These are phyloP conservation scores for Hondaea fermentalgiana DNA, from an alignment of 108 stramenopile genomes.

Conservation along the genomic window DNA sequence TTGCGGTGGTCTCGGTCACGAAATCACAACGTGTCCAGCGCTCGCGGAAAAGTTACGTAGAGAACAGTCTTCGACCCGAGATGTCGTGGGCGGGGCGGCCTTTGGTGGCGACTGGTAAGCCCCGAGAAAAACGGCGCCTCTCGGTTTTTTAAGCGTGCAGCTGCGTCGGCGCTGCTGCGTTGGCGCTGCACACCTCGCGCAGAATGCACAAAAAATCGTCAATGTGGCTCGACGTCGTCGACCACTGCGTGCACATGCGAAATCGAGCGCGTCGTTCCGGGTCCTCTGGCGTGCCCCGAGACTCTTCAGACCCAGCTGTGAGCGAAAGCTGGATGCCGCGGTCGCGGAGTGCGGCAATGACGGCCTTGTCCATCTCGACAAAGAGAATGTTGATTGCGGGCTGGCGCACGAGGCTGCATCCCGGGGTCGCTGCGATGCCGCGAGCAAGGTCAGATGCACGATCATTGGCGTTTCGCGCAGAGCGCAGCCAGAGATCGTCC, in stretches of 20 bases:
- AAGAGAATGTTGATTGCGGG: background rate
- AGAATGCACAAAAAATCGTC: background rate
- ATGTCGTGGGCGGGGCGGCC: background rate
- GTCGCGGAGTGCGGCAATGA: background rate
- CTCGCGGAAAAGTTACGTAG: constrained; percentile 30
- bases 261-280: background rate
- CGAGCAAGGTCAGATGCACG: background rate
- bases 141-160: no score
- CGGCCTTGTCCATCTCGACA: background rate
- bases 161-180: no score
- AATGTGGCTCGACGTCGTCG: background rate
- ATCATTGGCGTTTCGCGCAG: background rate
- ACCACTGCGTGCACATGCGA: constrained; percentile 12
- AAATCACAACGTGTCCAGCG: constrained; percentile 95
- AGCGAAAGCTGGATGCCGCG: background rate
- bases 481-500: background rate
- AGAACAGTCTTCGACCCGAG: background rate
- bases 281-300: background rate
- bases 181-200: background rate
- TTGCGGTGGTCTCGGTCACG: constrained; percentile 97
- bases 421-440: background rate
- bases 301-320: background rate
- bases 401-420: background rate
- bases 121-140: no score
- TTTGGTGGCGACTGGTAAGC: background rate